Base-by-base conservation (phyloP, 805 yeast genomes). In the Saturnispora galanensis region DNA sequence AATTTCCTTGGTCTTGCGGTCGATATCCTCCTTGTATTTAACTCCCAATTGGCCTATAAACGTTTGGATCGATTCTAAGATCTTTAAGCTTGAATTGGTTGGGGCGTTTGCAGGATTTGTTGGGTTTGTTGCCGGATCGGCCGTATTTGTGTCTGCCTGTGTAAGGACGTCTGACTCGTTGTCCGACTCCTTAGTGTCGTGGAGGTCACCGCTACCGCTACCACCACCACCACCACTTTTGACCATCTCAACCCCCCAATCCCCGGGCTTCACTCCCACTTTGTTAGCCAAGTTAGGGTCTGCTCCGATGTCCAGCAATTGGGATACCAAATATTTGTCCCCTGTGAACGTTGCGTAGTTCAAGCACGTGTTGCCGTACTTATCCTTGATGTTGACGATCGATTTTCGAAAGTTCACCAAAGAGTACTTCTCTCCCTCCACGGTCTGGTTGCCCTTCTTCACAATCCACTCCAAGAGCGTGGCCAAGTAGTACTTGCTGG, bases 271-370 rank as follows among this genome's bases (percentile, higher is more conserved):
- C 31, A 90, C 71, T 0, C 96, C 96, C 4, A 90, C 83, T 41
- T 84, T 82, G 59, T 93, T 93, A 5, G 86, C 76, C 39, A 86
- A 71, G 31, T 71, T 70, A 5, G 84, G 77, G 57, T 89, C 84
- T 1, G 97, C 97, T 32, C 97, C 96, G 45, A 85, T 83, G 50
- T 85, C 89, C 42, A 93, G 62, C 40, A 93, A 69, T 50, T 83
- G 85, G 50, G 84, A 86, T 9, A 84, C 89, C 45, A 93, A 74
- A 38, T 83, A 79, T 39, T 79, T 76, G 59, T 85, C 84, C 8
- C 95, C 95, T 21, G 93, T 76, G 54, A 94, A 75, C 0, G 97
- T 93, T 0, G 95, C 94, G 45, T 93, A 84, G 58, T 89, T 95
- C 48, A 93, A 69, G 39, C 96, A 89, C 0, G 98, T 93, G 59